Evolutionary conservation across 192 early-diverging fungal species (phyloP), one percentile per base, ranked within the genome.

Genomic region (Linnemannia exigua): DNA sequence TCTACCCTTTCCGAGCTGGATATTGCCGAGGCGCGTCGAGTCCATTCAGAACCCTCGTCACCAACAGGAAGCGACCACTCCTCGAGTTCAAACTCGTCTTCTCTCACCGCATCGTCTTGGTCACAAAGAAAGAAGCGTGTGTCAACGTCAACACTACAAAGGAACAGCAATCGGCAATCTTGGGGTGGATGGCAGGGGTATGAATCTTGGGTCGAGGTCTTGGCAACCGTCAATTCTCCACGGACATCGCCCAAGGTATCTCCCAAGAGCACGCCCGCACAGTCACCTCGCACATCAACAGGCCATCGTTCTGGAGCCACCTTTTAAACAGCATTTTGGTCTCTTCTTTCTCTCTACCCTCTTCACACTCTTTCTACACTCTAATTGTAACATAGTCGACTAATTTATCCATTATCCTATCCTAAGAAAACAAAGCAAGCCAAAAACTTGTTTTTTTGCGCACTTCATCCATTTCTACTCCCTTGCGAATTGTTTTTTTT

Each of bases 121-220:
- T 36, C 52, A 31, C 50, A 46, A 37, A 68, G 36, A 51, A 73
- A 72, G 31, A 74, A 84, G 37, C 63, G 72, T 3, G 11, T 14
- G 9, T 70, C 69, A 33, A 20, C 51, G 8, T 15, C 3, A 1
- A 20, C 31, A 36, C 47, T n/a, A 50, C 47, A 28, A 50, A 44
- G 35, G 50, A 63, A 31, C 12, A 80, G 16, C 36, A 36, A 41
- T 44, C 71, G 84, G 20, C 84, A 86, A 36, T 79, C 77, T 0
- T 86, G 84, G 84, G 75, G 48, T 36, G 84, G 84, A 38, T 86
- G 84, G 84, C 84, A 86, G 74, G 84, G 84, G 46, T 86, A 86
- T 58, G 84, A 86, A 70, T 76, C 84, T 12, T 86, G 84, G 84
- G 68, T 86, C 25, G 84, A 86, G 47, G 78, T 80, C 1, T 66